These are phyloP conservation scores for Tetrapisispora namnaoensis DNA, from an alignment of 805 yeast genomes.

Conservation along the genomic window DNA sequence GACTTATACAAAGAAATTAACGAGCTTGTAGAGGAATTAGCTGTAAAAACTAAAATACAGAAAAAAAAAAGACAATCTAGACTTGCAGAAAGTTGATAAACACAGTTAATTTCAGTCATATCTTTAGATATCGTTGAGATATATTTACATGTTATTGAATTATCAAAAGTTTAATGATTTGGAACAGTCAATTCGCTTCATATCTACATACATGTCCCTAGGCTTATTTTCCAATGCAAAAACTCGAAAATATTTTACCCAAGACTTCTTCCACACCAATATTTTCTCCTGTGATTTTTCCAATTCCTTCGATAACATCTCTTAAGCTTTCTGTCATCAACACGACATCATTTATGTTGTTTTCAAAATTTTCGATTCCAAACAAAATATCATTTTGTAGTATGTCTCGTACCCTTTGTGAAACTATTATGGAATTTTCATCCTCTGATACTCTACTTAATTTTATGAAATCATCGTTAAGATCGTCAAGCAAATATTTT, in stretches of 20 bases:
- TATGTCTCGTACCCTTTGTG: constrained; percentile 68
- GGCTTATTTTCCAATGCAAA: constrained; percentile 86
- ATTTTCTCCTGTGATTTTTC: constrained; percentile 82
- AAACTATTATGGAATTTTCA: constrained; percentile 60
- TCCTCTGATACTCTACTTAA: constrained; percentile 39
- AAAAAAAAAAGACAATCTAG: constrained; percentile 12
- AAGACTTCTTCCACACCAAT: constrained; percentile 85
- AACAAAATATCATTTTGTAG: constrained; percentile 63
- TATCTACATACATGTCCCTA: no score
- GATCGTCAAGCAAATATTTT: constrained; percentile 30
- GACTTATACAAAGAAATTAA: constrained; percentile 47
- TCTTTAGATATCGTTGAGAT: no score
- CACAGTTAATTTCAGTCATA: not conserved
- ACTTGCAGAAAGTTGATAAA: not conserved
- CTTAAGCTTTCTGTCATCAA: constrained; percentile 69
- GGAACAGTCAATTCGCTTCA: not conserved
- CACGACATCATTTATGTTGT: constrained; percentile 54
- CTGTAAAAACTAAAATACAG: constrained; percentile 31
- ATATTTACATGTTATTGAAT: not conserved
- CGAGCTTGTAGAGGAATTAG: constrained; percentile 49
- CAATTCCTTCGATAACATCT: constrained; percentile 75
- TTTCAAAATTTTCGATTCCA: constrained; percentile 58
- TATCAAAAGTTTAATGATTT: not conserved
- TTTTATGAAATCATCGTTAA: constrained; percentile 39
- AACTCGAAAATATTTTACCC: constrained; percentile 83